phyloP scores from a whole-genome alignment of 352 stramenopile genomes.

The Chrysophaeum taylorii region DNA sequence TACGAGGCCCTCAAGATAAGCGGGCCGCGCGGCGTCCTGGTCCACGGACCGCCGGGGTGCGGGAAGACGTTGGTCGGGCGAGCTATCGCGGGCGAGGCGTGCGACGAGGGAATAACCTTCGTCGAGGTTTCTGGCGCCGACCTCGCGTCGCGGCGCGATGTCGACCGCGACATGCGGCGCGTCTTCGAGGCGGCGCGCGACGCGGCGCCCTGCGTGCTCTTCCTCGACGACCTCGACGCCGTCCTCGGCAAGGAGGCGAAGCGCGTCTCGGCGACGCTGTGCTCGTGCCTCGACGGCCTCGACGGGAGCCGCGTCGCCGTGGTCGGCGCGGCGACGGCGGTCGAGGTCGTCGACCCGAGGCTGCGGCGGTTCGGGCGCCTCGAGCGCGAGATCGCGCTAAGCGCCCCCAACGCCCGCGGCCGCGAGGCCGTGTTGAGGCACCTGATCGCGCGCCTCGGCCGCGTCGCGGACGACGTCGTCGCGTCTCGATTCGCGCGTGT shows the following conservation, averaged over 20 bases:
- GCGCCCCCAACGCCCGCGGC: conserved; percentile 86
- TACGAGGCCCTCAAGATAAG: conserved; percentile 85
- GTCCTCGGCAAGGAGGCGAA: conserved; percentile 69
- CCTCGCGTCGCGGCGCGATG: conserved; percentile 73
- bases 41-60: conserved; percentile 94
- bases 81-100: conserved; percentile 91
- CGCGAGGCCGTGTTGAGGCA: conserved; percentile 81
- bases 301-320: conserved; percentile 68
- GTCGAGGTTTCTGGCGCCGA: conserved; percentile 98
- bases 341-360: conserved; percentile 89
- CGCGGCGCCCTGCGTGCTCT: conserved; percentile 94
- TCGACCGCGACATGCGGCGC: conserved; percentile 63
- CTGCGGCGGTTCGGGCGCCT: conserved; percentile 90
- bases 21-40: conserved; percentile 88
- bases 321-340: conserved; percentile 91
- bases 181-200: conserved; percentile 92
- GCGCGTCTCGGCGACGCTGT: background rate
- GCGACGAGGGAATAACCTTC: conserved; percentile 93
- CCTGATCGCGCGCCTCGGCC: conserved; percentile 79
- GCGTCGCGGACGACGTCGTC: conserved; percentile 78
- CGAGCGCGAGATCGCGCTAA: conserved; percentile 93
- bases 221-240: conserved; percentile 98
- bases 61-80: conserved; percentile 97
- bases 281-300: background rate
- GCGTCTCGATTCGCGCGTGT: too few species aligned